Evolutionary conservation across 2,329 filamentous ascomycete genomes (phyloP), one percentile per base, ranked within the genome.

Genomic region (Nemania sp.): DNA sequence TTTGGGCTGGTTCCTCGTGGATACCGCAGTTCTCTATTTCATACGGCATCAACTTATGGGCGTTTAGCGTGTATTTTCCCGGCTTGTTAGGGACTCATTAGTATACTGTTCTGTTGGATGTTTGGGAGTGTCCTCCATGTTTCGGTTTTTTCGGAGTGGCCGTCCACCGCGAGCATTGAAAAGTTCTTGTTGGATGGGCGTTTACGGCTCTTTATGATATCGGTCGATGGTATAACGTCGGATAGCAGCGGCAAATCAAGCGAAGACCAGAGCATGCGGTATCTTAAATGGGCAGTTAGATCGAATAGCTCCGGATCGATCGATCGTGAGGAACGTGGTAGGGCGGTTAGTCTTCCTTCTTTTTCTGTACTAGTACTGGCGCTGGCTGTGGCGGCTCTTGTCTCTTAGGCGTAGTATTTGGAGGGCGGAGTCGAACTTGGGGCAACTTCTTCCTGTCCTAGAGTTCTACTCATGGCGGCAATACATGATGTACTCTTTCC

Each of bases 161-260:
- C 52, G 60, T 66, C 55, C 45, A 68, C 62, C 60, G 27, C 38
- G 38, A 41, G n/a, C 18, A 49, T 51, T 47, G 32, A 59, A 61
- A 62, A 7, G 10, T 49, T 47, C 45, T 32, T 61, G 62, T 24
- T 41, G 22, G 62, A 20, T 22, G 27, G 43, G 66, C 62, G 67
- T 60, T 72, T 72, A 72, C 38, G 62, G 20, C 43, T 58, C 59
- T 62, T 61, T 68, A 65, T 63, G 67, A 57, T 49, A 67, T 60
- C 53, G 66, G 64, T 63, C 63, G 54, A 64, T 72, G 62, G 69
- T 73, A 66, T 55, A 69, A 74, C 65, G 58, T 69, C 70, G 72
- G 70, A 69, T 74, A 66, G 74, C 68, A 71, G 67, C 73, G 73
- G 70, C 64, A 71, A 41, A 32, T 47, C 58, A 56, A 72, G 70